Base-by-base conservation (phyloP, 768 basidiomycete genomes). In the Pisolithus tinctorius region DNA sequence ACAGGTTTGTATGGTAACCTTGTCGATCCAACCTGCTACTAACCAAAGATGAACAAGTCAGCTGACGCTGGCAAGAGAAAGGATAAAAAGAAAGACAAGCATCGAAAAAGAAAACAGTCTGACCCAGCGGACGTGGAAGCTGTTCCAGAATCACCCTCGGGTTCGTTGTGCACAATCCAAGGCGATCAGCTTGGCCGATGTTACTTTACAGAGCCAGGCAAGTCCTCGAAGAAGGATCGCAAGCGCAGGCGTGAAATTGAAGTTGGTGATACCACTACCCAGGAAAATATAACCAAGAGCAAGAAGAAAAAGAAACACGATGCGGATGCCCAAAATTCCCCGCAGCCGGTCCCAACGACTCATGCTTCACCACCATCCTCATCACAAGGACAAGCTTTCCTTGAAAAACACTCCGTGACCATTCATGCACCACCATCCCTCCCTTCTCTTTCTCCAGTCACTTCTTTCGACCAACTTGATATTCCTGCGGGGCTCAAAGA, bases 401-500 rank as follows among this genome's bases (percentile, higher is more conserved):
- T 96, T 20, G 60, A 68, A 25, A 81, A 80, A 55, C 82, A 97
- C 67, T 74, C 76, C 9, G 81, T 96, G 58, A 86, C 83, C 10
- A 82, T 96, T 45, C 79, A 80, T 50, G 76, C 77, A 1, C 76
- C 79, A 1, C 57, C 71, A 2, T 69, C 74, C 41, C 66, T 73
- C 34, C 62, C 73, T 4, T 58, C 72, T 17, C 73, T 83, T 52
- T 69, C 71, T 13, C 94, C 96, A 26, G 70, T 92, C 47, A 75
- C 86, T 43, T 76, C 81, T 1, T 95, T 99, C 63, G 71, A 78
- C 52, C 80, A 87, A 49, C 78, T 98, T 1, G 74, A 73, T 27
- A 77, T 97, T 45, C 81, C 86, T 6, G 65, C 71, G 1, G 72
- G 74, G 13, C 78, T 98, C 31, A 77, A 75, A 39, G 61, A 70